These are phyloP conservation scores for Colletotrichum higginsianum DNA, from an alignment of 2,329 filamentous ascomycete species.

Conservation along the genomic window DNA sequence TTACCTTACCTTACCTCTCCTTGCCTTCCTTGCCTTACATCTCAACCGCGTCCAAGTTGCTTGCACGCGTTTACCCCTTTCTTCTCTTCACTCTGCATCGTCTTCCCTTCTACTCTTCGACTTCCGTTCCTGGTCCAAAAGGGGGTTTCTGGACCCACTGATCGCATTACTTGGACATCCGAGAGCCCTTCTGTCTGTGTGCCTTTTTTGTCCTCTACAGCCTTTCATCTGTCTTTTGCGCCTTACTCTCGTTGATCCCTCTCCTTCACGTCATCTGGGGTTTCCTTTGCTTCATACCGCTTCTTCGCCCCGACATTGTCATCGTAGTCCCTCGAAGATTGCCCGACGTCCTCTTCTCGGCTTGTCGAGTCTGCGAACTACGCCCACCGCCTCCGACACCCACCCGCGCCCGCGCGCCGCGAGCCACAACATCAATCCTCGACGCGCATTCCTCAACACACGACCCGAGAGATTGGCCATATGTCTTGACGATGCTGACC, in stretches of 20 bases:
- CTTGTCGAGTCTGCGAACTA: constrained; percentile 4
- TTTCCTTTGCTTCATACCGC: constrained; percentile 12
- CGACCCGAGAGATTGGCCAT: constrained; percentile 37
- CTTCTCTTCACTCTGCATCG: constrained; percentile 33
- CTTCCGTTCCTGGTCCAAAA: constrained; percentile 28
- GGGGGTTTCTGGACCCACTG: constrained; percentile 15
- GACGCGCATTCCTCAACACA: constrained; percentile 32
- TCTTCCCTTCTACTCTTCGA: constrained; percentile 24
- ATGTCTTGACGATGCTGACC: constrained; percentile 45
- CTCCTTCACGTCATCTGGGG: neutral
- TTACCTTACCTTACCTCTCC: constrained; percentile 28
- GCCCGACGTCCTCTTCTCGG: neutral
- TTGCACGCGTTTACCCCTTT: constrained; percentile 26
- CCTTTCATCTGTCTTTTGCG: constrained; percentile 1
- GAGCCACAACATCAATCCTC: constrained; percentile 18
- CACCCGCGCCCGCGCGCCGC: neutral
- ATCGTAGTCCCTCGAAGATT: neutral
- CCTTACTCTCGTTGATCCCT: constrained; percentile 20
- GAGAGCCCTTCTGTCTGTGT: constrained; percentile 1
- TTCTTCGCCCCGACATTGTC: neutral
- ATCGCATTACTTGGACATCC: constrained; percentile 7
- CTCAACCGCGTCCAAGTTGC: constrained; percentile 17
- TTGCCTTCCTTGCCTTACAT: neutral
- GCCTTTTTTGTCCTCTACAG: constrained; percentile 1
- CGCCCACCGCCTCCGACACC: neutral